Conservation (phyloP, 768 basidiomycete species). For the Rhizopogon vesiculosus region DNA sequence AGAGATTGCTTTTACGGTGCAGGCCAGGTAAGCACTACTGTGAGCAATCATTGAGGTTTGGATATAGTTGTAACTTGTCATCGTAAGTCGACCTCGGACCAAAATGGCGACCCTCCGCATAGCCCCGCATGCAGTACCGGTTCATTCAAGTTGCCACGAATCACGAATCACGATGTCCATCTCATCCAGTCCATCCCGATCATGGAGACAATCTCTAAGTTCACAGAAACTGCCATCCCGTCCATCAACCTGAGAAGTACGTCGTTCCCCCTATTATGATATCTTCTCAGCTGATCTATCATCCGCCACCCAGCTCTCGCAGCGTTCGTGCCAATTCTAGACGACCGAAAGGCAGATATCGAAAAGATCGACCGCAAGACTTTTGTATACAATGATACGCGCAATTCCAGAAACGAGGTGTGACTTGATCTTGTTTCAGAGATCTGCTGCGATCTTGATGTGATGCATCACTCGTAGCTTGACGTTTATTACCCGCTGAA, state of each 20-base stretch:
- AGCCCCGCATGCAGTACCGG: too few relatives aligned
- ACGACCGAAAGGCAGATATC: conserved; percentile 43
- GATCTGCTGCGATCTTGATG: not conserved
- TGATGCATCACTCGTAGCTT: conserved; percentile 33
- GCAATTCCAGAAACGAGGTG: not conserved
- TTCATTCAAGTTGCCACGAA: too few relatives aligned
- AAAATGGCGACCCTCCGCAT: too few relatives aligned
- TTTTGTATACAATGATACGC: conserved; percentile 46
- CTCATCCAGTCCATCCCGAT: not conserved
- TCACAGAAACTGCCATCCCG: conserved; percentile 25
- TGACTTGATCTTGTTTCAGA: not conserved
- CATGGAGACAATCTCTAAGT: conserved; percentile 34
- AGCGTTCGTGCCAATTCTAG: conserved; percentile 47
- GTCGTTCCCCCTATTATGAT: conserved; percentile 7
- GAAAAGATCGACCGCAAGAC: conserved; percentile 43
- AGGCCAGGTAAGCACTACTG: too few relatives aligned
- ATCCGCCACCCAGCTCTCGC: conserved; percentile 34
- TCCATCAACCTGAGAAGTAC: conserved; percentile 32
- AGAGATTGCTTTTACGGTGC: too few relatives aligned
- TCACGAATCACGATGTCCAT: too few relatives aligned
- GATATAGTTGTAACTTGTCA: too few relatives aligned
- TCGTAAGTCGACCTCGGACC: too few relatives aligned
- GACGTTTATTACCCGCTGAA: conserved; percentile 60
- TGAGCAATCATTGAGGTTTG: too few relatives aligned
- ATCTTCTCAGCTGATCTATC: not conserved